phyloP scores from a whole-genome alignment of 768 basidiomycete species.

The Leccinum boreale region DNA sequence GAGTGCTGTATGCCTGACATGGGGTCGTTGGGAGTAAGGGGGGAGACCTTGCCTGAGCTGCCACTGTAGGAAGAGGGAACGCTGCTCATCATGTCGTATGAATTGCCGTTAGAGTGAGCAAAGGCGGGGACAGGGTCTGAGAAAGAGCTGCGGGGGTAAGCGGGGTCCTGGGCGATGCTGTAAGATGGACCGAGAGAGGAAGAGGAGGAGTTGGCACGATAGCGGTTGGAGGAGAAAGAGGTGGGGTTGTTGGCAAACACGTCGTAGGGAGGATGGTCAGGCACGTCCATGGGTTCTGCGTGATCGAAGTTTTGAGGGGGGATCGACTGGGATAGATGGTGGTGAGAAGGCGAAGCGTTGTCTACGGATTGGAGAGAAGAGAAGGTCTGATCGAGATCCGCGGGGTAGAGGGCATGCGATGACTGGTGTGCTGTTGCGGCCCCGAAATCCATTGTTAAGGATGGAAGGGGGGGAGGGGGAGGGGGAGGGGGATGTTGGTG shows the following conservation, averaged over 20 bases:
- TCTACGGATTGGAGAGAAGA: conserved; percentile 43
- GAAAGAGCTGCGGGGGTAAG: conserved; percentile 61
- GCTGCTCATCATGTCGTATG: conserved; percentile 65
- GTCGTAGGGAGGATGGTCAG: conserved; percentile 62
- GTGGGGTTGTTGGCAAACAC: conserved; percentile 51
- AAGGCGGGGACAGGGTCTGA: conserved; percentile 59
- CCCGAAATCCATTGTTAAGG: conserved; percentile 52
- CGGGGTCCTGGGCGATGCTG: conserved; percentile 48
- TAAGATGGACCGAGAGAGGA: conserved; percentile 62
- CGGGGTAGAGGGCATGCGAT: conserved; percentile 43
- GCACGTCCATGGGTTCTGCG: conserved; percentile 51
- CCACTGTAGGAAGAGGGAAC: conserved; percentile 55
- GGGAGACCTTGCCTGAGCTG: conserved; percentile 72
- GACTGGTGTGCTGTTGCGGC: conserved; percentile 35
- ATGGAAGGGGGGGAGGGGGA: conserved; percentile 39
- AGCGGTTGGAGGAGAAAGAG: conserved; percentile 56
- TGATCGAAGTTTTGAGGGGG: conserved; percentile 46
- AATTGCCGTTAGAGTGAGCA: conserved; percentile 45
- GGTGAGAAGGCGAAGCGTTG: conserved; percentile 36
- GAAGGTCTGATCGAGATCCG: conserved; percentile 58
- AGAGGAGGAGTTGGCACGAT: conserved; percentile 68
- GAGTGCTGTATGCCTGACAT: conserved; percentile 55
- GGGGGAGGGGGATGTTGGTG: conserved; percentile 20
- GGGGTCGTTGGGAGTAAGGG: conserved; percentile 67
- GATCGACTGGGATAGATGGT: conserved; percentile 32